Conservation (phyloP, 805 yeast genomes). For the Danielozyma ontarioensis region DNA sequence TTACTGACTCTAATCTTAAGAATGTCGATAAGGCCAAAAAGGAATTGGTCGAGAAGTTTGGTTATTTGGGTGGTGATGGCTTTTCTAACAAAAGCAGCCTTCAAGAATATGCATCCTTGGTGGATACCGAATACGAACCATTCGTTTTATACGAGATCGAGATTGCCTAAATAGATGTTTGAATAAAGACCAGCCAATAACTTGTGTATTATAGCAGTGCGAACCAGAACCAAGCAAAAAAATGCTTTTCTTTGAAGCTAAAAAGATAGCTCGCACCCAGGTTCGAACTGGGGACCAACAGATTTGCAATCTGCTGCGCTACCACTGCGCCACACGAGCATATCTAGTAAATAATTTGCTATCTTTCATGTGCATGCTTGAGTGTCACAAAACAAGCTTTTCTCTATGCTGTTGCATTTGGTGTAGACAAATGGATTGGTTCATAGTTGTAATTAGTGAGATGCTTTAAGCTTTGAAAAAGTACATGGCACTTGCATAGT, state of each 20-base stretch:
- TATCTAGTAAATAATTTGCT: too few relatives aligned
- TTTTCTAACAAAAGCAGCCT: conserved; percentile 66
- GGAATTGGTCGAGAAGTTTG: conserved; percentile 69
- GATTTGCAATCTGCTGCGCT: conserved; percentile 99
- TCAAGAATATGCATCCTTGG: conserved; percentile 85
- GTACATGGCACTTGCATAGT: too few relatives aligned
- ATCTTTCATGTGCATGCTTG: too few relatives aligned
- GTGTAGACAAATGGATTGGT: too few relatives aligned
- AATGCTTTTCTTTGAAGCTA: too few relatives aligned
- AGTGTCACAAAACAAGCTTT: too few relatives aligned
- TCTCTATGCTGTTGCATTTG: too few relatives aligned
- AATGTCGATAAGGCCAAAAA: conserved; percentile 54
- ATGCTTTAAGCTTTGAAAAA: too few relatives aligned
- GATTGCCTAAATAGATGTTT: conserved; percentile 20
- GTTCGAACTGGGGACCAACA: conserved; percentile 96
- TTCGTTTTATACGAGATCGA: conserved; percentile 72
- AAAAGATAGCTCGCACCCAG: conserved; percentile 77
- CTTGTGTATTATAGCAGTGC: too few relatives aligned
- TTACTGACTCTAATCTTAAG: conserved; percentile 34
- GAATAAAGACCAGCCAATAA: too few relatives aligned
- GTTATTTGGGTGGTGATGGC: conserved; percentile 89
- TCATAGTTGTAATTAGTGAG: too few relatives aligned
- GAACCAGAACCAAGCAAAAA: too few relatives aligned
- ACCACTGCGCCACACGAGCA: conserved; percentile 95
- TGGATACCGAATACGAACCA: conserved; percentile 94